phyloP scores from a whole-genome alignment of 179 eudicot genomes.

The Beta macrorhiza region DNA sequence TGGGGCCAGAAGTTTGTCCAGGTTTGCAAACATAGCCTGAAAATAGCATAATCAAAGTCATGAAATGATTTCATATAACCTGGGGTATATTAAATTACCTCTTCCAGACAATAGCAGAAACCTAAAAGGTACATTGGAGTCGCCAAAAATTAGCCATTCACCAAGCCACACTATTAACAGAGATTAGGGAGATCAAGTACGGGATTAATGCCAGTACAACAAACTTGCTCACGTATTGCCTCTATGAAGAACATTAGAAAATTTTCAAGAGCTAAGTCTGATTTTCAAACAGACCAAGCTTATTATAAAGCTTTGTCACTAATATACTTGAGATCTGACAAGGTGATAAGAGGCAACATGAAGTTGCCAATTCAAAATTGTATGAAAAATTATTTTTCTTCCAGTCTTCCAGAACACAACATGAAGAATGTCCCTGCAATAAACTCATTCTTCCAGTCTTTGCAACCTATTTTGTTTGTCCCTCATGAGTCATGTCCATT shows the following conservation, averaged over 20 bases:
- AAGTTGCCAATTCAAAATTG: not conserved
- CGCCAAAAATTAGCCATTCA: not conserved
- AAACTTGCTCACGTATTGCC: not conserved
- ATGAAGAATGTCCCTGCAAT: not conserved
- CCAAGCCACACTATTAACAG: too few species aligned
- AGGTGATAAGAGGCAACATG: not conserved
- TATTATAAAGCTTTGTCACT: not conserved
- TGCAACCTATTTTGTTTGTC: not conserved
- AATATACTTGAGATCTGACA: not conserved
- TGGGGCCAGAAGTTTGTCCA: constrained; percentile 74
- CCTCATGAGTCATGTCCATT: not conserved
- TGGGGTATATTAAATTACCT: not conserved
- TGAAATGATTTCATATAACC: not conserved
- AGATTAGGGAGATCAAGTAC: not conserved
- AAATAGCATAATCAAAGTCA: constrained; percentile 15
- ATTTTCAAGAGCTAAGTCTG: not conserved
- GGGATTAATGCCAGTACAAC: not conserved
- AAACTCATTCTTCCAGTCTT: not conserved
- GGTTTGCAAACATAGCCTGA: constrained; percentile 74
- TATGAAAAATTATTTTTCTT: not conserved
- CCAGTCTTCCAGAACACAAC: not conserved
- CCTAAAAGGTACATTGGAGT: not conserved
- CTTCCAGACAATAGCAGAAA: not conserved
- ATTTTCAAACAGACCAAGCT: not conserved
- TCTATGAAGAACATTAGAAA: too few species aligned